Evolutionary conservation across 2,329 filamentous ascomycete species (phyloP).

Genomic region (Sporothrix variecibatus): DNA sequence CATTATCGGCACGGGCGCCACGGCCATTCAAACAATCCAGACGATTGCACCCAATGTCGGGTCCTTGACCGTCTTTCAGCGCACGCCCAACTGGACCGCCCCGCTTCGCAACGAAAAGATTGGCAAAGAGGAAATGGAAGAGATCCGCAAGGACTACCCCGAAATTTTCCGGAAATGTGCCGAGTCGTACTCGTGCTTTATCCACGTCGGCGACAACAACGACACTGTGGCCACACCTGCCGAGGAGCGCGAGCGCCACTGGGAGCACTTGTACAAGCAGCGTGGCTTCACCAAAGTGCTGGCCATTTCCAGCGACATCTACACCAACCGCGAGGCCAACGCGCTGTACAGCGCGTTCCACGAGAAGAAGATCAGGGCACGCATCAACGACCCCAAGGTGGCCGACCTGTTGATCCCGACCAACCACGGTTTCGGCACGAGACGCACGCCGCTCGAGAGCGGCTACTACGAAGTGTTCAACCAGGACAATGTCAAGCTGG

Average conservation of each 20-base stretch:
- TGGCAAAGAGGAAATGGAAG: constrained; percentile 49
- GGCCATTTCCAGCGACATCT: constrained; percentile 31
- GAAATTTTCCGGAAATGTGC: constrained; percentile 48
- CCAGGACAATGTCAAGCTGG: constrained; percentile 46
- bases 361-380: constrained; percentile 40
- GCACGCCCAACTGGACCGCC: constrained; percentile 59
- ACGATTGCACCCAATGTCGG: constrained; percentile 35
- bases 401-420: constrained; percentile 44
- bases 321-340: constrained; percentile 38
- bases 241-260: constrained; percentile 47
- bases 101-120: constrained; percentile 57
- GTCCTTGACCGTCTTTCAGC: constrained; percentile 52
- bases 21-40: constrained; percentile 32
- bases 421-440: constrained; percentile 50
- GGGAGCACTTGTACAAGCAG: constrained; percentile 45
- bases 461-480: constrained; percentile 54
- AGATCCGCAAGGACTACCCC: constrained; percentile 40
- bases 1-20: constrained; percentile 32
- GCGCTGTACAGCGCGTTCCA: constrained; percentile 37
- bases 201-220: constrained; percentile 49
- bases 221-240: constrained; percentile 45
- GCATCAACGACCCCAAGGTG: constrained; percentile 39
- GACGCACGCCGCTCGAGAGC: constrained; percentile 49
- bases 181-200: constrained; percentile 54
- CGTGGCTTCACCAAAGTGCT: constrained; percentile 25